phyloP scores from a whole-genome alignment of 768 basidiomycete species.

The Cytidiella melzeri region DNA sequence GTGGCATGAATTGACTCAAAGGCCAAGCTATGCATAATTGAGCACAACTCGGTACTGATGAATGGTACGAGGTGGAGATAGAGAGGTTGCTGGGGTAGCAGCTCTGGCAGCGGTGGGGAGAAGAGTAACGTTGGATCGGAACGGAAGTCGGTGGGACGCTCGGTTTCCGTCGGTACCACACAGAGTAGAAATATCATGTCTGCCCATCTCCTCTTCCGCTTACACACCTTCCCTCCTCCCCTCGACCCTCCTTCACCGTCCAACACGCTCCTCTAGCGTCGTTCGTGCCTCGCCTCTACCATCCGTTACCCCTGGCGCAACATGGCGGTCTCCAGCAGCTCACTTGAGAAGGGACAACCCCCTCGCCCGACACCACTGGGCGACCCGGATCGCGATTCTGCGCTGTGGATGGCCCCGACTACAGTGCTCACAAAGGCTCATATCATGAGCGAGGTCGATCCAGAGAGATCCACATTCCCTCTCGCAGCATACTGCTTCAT shows the following conservation, averaged over 20 bases:
- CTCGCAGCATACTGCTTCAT: slow-evolving; percentile 68
- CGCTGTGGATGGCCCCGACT: slow-evolving; percentile 19
- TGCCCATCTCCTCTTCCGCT: not conserved
- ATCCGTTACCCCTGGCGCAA: too few species aligned
- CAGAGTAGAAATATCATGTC: not conserved
- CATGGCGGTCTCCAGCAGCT: not conserved
- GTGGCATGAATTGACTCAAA: not conserved
- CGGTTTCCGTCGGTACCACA: too few species aligned
- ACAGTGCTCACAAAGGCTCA: slow-evolving; percentile 18
- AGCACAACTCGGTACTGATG: too few species aligned
- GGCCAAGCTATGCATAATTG: too few species aligned
- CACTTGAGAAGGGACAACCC: slow-evolving; percentile 2
- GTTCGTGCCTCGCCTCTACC: too few species aligned
- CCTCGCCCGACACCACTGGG: slow-evolving; percentile 3
- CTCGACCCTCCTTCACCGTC: not conserved
- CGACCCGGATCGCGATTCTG: slow-evolving; percentile 4
- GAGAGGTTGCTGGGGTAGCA: not conserved
- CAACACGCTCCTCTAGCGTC: not conserved
- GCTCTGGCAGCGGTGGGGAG: not conserved
- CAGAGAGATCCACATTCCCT: slow-evolving; percentile 42
- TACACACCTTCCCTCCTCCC: not conserved
- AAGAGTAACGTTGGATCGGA: not conserved
- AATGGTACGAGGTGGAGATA: not conserved
- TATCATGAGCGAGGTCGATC: slow-evolving; percentile 42
- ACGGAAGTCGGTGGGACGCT: not conserved